Percentiles rank a stretch among this genome's conserved stretches.
phyloP scores from a whole-genome alignment of 805 yeast genomes.

The Myxozyma monticola region DNA sequence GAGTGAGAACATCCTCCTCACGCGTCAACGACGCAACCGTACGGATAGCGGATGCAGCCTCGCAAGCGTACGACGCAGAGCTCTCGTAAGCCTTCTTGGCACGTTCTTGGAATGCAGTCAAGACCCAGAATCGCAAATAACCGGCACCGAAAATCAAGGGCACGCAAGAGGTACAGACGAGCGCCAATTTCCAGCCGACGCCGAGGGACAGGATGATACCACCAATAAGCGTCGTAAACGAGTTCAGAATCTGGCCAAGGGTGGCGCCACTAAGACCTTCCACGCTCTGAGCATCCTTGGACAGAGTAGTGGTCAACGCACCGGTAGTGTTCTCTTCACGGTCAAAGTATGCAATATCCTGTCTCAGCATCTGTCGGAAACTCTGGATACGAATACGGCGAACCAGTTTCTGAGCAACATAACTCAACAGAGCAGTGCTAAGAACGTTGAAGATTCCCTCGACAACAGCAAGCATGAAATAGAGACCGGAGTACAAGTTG shows the following conservation, averaged over 20 bases:
- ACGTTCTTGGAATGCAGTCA: slow-evolving; percentile 35
- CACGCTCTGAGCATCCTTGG: slow-evolving; percentile 36
- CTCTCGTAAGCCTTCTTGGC: slow-evolving; percentile 15
- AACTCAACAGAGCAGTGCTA: slow-evolving; percentile 18
- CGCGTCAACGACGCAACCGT: slow-evolving; percentile 46
- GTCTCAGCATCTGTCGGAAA: no score
- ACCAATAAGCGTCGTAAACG: slow-evolving; percentile 35
- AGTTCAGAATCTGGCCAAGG: slow-evolving; percentile 36
- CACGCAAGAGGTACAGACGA: slow-evolving; percentile 43
- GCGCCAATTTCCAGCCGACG: slow-evolving; percentile 45
- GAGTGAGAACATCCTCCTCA: slow-evolving; percentile 41
- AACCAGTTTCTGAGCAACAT: slow-evolving; percentile 30
- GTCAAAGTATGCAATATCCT: slow-evolving; percentile 36
- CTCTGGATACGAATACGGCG: slow-evolving; percentile 30
- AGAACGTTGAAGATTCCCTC: slow-evolving; percentile 16
- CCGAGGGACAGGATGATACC: slow-evolving; percentile 44
- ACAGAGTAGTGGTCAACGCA: slow-evolving; percentile 32
- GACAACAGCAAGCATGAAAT: slow-evolving; percentile 34
- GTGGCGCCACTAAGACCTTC: slow-evolving; percentile 35
- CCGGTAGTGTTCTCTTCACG: slow-evolving; percentile 35
- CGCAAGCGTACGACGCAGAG: no score
- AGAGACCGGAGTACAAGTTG: slow-evolving; percentile 32
- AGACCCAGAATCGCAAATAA: slow-evolving; percentile 40
- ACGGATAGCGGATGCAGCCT: no score
- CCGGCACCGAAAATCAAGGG: slow-evolving; percentile 43